Conservation (phyloP, 306 rosid species). For the Cicer cuneatum region DNA sequence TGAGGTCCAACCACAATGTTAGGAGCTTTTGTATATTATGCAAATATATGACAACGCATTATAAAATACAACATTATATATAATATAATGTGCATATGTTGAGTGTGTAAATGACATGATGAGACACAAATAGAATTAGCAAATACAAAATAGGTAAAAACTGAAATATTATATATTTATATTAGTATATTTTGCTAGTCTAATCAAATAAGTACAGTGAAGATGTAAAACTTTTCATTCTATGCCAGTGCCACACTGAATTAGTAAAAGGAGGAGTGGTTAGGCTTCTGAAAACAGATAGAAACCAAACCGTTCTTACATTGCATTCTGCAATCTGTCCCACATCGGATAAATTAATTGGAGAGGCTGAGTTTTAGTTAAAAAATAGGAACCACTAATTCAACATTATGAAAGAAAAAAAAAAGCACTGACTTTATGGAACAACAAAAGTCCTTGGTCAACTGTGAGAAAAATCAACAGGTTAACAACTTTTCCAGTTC, state of each 20-base stretch:
- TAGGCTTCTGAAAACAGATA: slow-evolving; percentile 1
- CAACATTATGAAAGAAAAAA: background rate
- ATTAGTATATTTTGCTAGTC: background rate
- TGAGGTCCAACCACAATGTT: background rate
- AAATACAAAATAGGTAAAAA: background rate
- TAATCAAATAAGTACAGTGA: background rate
- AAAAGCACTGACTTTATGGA: background rate
- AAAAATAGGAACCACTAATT: slow-evolving; percentile 1
- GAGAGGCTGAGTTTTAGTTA: slow-evolving; percentile 6
- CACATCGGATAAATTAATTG: background rate
- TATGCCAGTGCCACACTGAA: background rate
- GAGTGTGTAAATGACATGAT: background rate
- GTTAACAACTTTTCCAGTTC: background rate
- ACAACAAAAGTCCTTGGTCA: background rate
- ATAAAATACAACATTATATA: background rate
- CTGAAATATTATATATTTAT: background rate
- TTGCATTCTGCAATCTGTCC: background rate
- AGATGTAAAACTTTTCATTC: background rate
- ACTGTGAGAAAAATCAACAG: background rate
- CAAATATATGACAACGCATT: slow-evolving; percentile 4
- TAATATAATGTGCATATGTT: background rate
- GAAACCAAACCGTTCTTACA: slow-evolving; percentile 1
- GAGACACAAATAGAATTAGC: background rate
- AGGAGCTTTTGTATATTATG: background rate
- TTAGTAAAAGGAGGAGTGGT: background rate